Evolutionary conservation across 352 stramenopile species (phyloP).

Genomic region (Phytophthora palmivora): DNA sequence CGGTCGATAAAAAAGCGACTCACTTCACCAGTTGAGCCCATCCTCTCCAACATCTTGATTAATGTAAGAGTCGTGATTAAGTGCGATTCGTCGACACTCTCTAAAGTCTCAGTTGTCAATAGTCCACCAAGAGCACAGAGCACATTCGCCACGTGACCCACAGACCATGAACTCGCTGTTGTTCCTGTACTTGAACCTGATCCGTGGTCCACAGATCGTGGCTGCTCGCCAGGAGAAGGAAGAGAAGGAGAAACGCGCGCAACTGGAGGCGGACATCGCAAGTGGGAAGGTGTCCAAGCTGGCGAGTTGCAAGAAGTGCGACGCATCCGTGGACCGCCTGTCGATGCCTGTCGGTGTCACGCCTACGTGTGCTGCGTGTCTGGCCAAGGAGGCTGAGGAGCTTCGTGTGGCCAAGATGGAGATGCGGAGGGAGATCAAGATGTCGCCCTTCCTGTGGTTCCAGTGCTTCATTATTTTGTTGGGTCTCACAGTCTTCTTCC

Average conservation of each 20-base stretch:
- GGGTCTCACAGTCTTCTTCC: slow-evolving; percentile 66
- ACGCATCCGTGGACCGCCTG: slow-evolving; percentile 53
- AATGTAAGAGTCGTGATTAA: too few relatives aligned
- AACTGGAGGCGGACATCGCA: slow-evolving; percentile 60
- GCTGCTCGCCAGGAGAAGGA: slow-evolving; percentile 57
- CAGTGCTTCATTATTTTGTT: slow-evolving; percentile 68
- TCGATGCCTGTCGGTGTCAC: slow-evolving; percentile 33
- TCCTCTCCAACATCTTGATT: slow-evolving; percentile 11
- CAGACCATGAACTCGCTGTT: slow-evolving; percentile 76
- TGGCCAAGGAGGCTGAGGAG: slow-evolving; percentile 39
- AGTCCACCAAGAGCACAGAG: slow-evolving; percentile 12
- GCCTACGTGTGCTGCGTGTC: slow-evolving; percentile 57
- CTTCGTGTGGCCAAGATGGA: slow-evolving; percentile 30
- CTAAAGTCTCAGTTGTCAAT: slow-evolving; percentile 31
- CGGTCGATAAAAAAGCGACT: slow-evolving; percentile 21
- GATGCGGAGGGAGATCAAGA: slow-evolving; percentile 53
- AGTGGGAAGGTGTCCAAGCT: slow-evolving; percentile 52
- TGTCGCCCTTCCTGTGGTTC: slow-evolving; percentile 80
- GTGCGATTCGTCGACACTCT: slow-evolving; percentile 26
- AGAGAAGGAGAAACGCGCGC: slow-evolving; percentile 51
- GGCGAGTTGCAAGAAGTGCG: slow-evolving; percentile 83
- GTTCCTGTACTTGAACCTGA: slow-evolving; percentile 79
- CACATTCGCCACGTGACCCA: background rate
- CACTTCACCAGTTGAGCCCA: slow-evolving; percentile 36
- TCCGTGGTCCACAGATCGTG: slow-evolving; percentile 69